Percentiles rank a stretch among this genome's conserved stretches.
Evolutionary conservation across 305 asterid genomes (phyloP).

Genomic region (Fraxinus albicans): DNA sequence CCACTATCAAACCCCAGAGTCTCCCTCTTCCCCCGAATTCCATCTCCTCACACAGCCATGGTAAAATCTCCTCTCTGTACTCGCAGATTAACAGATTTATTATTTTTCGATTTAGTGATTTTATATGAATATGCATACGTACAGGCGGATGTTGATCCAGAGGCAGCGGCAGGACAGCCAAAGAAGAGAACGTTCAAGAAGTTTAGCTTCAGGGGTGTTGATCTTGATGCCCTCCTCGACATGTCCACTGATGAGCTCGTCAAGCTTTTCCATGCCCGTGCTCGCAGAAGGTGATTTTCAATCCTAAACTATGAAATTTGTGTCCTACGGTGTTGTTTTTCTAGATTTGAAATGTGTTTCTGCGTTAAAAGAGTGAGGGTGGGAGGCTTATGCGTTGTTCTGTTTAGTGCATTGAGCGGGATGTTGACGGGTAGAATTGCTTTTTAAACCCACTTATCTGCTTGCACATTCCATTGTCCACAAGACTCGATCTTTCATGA

Average conservation of each 20-base stretch:
- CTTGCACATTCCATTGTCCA: neutral
- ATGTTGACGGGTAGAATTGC: neutral
- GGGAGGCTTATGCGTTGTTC: neutral
- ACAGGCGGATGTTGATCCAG: constrained; percentile 53
- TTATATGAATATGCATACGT: neutral
- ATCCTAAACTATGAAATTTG: neutral
- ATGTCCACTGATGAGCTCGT: constrained; percentile 51
- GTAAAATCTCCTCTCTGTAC: neutral
- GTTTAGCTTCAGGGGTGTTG: constrained; percentile 54
- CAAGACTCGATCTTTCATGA: neutral
- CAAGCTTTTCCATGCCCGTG: constrained; percentile 48
- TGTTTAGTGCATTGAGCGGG: neutral
- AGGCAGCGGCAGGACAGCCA: constrained; percentile 46
- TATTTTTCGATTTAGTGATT: neutral
- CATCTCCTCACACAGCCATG: constrained; percentile 21
- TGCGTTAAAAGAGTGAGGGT: neutral
- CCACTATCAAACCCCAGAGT: neutral
- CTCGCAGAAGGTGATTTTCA: constrained; percentile 39
- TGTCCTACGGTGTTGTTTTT: neutral
- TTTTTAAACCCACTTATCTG: neutral
- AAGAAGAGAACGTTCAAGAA: constrained; percentile 61
- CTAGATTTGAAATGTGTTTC: neutral
- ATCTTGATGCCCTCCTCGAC: constrained; percentile 52
- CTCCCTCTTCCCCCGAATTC: neutral
- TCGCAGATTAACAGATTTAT: neutral